These are phyloP conservation scores for Sporothrix luriei DNA, from an alignment of 2,329 filamentous ascomycete genomes.

Conservation along the genomic window DNA sequence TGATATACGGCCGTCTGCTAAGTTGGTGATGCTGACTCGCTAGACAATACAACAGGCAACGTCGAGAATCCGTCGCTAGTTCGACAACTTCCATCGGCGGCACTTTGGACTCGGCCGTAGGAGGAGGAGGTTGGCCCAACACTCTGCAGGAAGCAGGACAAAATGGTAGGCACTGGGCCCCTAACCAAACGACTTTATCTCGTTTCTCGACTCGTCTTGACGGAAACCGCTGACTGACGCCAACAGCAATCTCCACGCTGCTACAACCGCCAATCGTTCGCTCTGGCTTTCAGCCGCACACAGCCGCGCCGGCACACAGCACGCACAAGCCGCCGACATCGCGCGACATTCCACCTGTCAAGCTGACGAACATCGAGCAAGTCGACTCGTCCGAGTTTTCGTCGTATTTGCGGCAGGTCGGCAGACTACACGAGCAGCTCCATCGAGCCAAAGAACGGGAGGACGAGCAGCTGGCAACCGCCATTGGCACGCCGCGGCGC, in stretches of 20 bases:
- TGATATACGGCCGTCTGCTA: too few relatives aligned
- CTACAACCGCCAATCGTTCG: slow-evolving; percentile 87
- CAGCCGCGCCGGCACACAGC: slow-evolving; percentile 67
- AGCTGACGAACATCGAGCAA: slow-evolving; percentile 82
- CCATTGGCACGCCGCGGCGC: slow-evolving; percentile 43
- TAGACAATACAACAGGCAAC: slow-evolving; percentile 45
- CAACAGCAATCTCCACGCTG: slow-evolving; percentile 83
- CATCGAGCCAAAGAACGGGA: slow-evolving; percentile 78
- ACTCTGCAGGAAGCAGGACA: slow-evolving; percentile 72
- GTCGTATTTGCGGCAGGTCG: slow-evolving; percentile 82
- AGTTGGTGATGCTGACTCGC: background rate
- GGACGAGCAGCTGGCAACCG: slow-evolving; percentile 58
- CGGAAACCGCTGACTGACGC: background rate
- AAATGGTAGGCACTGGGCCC: slow-evolving; percentile 62
- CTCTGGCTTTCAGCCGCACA: slow-evolving; percentile 81
- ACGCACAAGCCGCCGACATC: slow-evolving; percentile 80
- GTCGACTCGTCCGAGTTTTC: slow-evolving; percentile 80
- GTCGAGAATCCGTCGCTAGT: slow-evolving; percentile 82
- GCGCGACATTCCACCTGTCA: slow-evolving; percentile 89
- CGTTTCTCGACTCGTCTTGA: too few relatives aligned
- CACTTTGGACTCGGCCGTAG: slow-evolving; percentile 70
- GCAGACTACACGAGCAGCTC: slow-evolving; percentile 84
- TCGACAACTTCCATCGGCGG: slow-evolving; percentile 87
- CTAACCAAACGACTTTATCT: background rate
- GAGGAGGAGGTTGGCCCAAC: slow-evolving; percentile 55